Evolutionary conservation across 805 yeast genomes (phyloP).

Genomic region (Myxozyma sirexii): DNA sequence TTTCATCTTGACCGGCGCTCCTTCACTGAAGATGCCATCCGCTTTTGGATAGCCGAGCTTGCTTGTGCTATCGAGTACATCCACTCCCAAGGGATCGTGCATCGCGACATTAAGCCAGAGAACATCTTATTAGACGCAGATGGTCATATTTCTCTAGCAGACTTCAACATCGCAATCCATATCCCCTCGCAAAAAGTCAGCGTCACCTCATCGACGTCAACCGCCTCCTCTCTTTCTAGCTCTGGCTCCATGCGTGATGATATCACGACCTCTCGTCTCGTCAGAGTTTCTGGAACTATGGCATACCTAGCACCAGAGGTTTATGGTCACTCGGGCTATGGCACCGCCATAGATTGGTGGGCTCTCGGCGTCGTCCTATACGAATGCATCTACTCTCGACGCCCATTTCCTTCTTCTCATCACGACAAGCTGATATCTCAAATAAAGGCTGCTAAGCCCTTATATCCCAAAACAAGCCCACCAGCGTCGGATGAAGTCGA

Average conservation of each 20-base stretch:
- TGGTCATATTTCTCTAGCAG: slow-evolving; percentile 65
- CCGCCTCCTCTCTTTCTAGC: not conserved
- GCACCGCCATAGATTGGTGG: slow-evolving; percentile 42
- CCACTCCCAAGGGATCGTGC: slow-evolving; percentile 25
- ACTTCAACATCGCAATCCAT: slow-evolving; percentile 50
- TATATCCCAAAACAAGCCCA: slow-evolving; percentile 43
- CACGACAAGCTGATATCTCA: slow-evolving; percentile 11
- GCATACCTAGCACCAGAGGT: slow-evolving; percentile 41
- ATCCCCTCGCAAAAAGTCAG: not conserved
- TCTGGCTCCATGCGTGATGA: not conserved
- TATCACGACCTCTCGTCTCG: not conserved
- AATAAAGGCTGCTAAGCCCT: slow-evolving; percentile 11
- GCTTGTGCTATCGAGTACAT: slow-evolving; percentile 39
- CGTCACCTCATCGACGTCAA: not conserved
- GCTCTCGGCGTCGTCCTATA: slow-evolving; percentile 42
- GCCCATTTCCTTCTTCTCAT: slow-evolving; percentile 37
- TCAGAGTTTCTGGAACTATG: slow-evolving; percentile 38
- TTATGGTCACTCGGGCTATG: slow-evolving; percentile 34
- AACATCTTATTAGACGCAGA: slow-evolving; percentile 59
- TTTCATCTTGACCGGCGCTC: slow-evolving; percentile 35
- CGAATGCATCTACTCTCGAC: slow-evolving; percentile 39
- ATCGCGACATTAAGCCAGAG: slow-evolving; percentile 36
- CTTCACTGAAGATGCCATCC: slow-evolving; percentile 37
- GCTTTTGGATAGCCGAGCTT: slow-evolving; percentile 39
- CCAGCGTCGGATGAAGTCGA: slow-evolving; percentile 63